These are phyloP conservation scores for Imleria badia DNA, from an alignment of 768 basidiomycete genomes.

Conservation along the genomic window DNA sequence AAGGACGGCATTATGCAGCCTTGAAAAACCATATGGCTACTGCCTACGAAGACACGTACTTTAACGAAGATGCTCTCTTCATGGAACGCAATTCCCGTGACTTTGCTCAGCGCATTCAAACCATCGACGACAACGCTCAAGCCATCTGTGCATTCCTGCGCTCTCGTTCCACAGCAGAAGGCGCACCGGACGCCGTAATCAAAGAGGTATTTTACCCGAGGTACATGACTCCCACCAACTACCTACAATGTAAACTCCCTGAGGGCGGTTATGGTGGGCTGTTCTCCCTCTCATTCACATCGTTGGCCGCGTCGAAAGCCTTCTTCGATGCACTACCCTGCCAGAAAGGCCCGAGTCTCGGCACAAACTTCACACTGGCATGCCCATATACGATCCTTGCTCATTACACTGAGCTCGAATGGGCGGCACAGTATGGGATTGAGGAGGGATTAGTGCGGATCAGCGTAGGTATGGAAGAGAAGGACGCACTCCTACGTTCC, in stretches of 20 bases:
- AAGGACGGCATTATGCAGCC: conserved; percentile 60
- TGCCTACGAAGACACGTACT: conserved; percentile 87
- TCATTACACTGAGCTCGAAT: conserved; percentile 86
- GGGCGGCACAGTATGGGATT: conserved; percentile 88
- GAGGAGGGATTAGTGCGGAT: conserved; percentile 82
- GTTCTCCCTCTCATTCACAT: conserved; percentile 84
- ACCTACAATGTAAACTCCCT: conserved; percentile 63
- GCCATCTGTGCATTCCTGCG: conserved; percentile 78
- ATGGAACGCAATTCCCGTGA: conserved; percentile 99
- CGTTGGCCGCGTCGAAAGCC: conserved; percentile 60
- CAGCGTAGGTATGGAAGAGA: conserved; percentile 88
- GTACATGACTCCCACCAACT: conserved; percentile 70
- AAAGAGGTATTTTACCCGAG: conserved; percentile 91
- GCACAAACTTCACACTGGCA: conserved; percentile 95
- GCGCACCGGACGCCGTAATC: conserved; percentile 46
- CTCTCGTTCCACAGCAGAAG: conserved; percentile 50
- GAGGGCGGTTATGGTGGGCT: conserved; percentile 75
- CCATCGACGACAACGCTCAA: conserved; percentile 82
- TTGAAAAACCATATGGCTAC: conserved; percentile 62
- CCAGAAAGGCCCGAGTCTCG: conserved; percentile 87
- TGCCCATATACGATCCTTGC: conserved; percentile 93
- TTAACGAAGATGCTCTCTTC: conserved; percentile 88
- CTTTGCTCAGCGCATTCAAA: conserved; percentile 70
- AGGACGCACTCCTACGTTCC: conserved; percentile 48
- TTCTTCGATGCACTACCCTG: conserved; percentile 86